These are phyloP conservation scores for Saccharomycopsis schoenii DNA, from an alignment of 805 yeast genomes.

Conservation along the genomic window DNA sequence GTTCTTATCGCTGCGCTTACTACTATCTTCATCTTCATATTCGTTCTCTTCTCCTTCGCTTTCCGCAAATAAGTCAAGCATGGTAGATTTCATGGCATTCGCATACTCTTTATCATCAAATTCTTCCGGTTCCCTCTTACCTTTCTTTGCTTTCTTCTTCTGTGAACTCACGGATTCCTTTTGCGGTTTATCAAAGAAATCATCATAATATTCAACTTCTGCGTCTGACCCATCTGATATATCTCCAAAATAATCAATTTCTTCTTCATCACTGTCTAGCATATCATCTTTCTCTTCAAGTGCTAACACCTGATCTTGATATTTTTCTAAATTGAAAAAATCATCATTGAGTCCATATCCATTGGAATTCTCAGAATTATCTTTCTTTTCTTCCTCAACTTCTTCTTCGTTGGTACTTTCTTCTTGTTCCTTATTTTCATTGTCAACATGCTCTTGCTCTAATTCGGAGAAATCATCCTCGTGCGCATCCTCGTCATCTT, in stretches of 20 bases:
- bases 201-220: constrained; percentile 51
- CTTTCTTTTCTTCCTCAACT: constrained; percentile 23
- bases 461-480: not conserved
- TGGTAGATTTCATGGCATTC: constrained; percentile 49
- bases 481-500: constrained; percentile 32
- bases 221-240: constrained; percentile 44
- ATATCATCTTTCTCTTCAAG: constrained; percentile 39
- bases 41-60: constrained; percentile 1
- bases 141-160: constrained; percentile 14
- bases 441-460: constrained; percentile 20
- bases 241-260: constrained; percentile 42
- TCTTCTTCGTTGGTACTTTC: constrained; percentile 24
- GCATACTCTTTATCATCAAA: constrained; percentile 55
- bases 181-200: constrained; percentile 45
- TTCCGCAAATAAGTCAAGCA: constrained; percentile 47
- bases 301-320: constrained; percentile 63
- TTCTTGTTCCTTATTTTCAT: constrained; percentile 24
- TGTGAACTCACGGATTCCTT: constrained; percentile 6
- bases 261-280: constrained; percentile 42
- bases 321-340: constrained; percentile 77
- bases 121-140: constrained; percentile 30
- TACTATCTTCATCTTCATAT: constrained; percentile 19
- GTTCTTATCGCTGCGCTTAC: constrained; percentile 22
- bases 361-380: constrained; percentile 18
- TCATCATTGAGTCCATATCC: constrained; percentile 66